Percentiles rank a stretch among this genome's conserved stretches.
Conservation (phyloP, 139 green algal species). For the Tetraselmis chui region DNA sequence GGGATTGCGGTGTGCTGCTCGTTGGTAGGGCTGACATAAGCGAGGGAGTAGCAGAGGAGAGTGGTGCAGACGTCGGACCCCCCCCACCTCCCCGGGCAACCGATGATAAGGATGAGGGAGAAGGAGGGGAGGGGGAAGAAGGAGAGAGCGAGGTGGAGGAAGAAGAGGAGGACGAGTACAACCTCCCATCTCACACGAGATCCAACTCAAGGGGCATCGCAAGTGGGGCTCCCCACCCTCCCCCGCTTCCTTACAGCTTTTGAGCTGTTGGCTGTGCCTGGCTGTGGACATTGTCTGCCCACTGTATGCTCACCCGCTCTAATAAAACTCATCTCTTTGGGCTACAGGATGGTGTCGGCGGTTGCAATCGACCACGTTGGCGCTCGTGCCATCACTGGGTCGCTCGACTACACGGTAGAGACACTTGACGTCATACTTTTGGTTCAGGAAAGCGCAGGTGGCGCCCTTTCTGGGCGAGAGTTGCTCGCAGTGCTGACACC, state of each 20-base stretch:
- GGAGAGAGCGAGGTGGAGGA: conserved; percentile 40
- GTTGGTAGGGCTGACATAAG: background rate
- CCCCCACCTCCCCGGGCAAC: background rate
- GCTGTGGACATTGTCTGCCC: no score
- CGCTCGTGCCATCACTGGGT: conserved; percentile 62
- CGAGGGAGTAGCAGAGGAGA: conserved; percentile 1
- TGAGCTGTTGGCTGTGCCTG: background rate
- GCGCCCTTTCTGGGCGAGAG: no score
- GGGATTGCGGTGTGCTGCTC: no score
- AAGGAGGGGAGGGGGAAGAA: conserved; percentile 27
- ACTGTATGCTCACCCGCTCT: no score
- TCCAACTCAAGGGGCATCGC: conserved; percentile 21
- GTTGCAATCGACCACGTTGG: conserved; percentile 75
- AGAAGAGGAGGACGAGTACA: conserved; percentile 42
- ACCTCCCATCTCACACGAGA: conserved; percentile 64
- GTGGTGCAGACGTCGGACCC: conserved; percentile 6
- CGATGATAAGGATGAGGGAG: conserved; percentile 8
- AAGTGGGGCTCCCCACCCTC: conserved; percentile 28
- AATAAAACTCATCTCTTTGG: conserved; percentile 11
- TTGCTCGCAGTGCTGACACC: conserved; percentile 21
- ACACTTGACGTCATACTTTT: no score
- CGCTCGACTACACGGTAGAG: conserved; percentile 72
- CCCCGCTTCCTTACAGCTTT: background rate
- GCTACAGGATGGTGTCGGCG: conserved; percentile 59
- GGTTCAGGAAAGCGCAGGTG: no score